A percentile compares a stretch with the other conserved stretches of the same genome.
phyloP scores from a whole-genome alignment of 805 yeast genomes.

The Hanseniaspora thailandica region DNA sequence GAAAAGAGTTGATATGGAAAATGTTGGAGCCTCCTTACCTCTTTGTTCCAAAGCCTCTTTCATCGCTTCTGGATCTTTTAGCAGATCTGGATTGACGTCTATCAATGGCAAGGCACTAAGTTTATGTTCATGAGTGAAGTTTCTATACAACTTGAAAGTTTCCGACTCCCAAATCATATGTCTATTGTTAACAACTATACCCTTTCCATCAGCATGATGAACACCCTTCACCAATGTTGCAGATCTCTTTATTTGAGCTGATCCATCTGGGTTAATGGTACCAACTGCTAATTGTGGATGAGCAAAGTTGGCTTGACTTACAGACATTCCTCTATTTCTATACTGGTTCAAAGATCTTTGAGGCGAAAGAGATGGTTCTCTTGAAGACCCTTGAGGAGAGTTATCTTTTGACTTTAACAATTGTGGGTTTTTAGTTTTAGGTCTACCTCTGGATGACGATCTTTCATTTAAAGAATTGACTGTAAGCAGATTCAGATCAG shows the following conservation, averaged over 20 bases:
- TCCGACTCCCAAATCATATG: conserved; percentile 19
- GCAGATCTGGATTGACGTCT: conserved; percentile 5
- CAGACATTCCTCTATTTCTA: conserved; percentile 21
- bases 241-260: conserved; percentile 15
- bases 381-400: conserved; percentile 4
- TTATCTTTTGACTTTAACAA: not conserved
- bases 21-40: conserved; percentile 1
- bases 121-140: conserved; percentile 24
- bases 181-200: conserved; percentile 9
- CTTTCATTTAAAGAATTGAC: not conserved
- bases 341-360: conserved; percentile 15
- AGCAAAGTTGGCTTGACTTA: conserved; percentile 13
- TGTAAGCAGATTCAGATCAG: not conserved
- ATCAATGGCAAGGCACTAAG: conserved; percentile 20
- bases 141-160: conserved; percentile 22
- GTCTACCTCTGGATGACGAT: conserved; percentile 7
- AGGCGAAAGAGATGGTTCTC: conserved; percentile 9
- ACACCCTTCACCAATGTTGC: conserved; percentile 2
- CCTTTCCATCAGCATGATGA: conserved; percentile 8
- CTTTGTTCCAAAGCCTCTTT: not conserved
- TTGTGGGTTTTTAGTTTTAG: not conserved
- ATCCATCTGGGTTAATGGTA: conserved; percentile 10
- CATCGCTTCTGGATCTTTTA: conserved; percentile 7
- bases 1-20: conserved; percentile 13
- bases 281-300: conserved; percentile 16